Percentiles rank a stretch among this genome's conserved stretches.
phyloP scores from a whole-genome alignment of 441 rosid genomes.

The Metrosideros polymorpha region DNA sequence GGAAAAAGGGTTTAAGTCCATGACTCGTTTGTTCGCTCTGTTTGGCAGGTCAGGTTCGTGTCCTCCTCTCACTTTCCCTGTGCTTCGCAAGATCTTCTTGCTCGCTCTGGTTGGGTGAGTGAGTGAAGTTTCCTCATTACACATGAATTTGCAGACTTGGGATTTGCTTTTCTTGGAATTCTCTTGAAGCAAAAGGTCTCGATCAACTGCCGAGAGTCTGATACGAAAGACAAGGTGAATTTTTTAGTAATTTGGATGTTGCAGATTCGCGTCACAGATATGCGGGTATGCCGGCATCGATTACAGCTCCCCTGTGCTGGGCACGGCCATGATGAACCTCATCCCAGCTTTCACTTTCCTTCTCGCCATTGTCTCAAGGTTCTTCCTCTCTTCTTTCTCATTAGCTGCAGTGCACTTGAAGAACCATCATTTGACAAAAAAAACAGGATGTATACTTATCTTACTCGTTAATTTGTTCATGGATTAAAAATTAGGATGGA shows the following conservation, averaged over 20 bases:
- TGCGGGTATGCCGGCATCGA: conserved; percentile 47
- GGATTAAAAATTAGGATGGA: conserved; percentile 33
- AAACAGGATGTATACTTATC: too few species aligned
- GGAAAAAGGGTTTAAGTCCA: background rate
- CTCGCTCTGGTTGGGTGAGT: too few species aligned
- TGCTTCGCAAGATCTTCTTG: background rate
- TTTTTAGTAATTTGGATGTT: background rate
- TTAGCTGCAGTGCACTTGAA: background rate
- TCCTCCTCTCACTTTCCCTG: background rate
- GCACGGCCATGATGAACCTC: too few species aligned
- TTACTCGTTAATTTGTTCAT: background rate
- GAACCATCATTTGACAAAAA: background rate
- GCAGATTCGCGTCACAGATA: conserved; percentile 28
- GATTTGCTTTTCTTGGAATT: background rate
- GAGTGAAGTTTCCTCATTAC: background rate
- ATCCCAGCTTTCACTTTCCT: conserved; percentile 48
- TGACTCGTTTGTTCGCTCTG: background rate
- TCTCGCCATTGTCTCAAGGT: conserved; percentile 49
- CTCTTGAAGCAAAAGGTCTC: background rate
- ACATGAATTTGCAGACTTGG: background rate
- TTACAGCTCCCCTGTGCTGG: conserved; percentile 56
- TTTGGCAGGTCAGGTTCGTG: conserved; percentile 22
- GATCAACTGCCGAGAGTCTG: background rate
- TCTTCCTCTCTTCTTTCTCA: background rate
- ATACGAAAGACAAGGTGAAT: background rate